Evolutionary conservation across 257 asterid genomes (phyloP).

Genomic region (Lycium barbarum): DNA sequence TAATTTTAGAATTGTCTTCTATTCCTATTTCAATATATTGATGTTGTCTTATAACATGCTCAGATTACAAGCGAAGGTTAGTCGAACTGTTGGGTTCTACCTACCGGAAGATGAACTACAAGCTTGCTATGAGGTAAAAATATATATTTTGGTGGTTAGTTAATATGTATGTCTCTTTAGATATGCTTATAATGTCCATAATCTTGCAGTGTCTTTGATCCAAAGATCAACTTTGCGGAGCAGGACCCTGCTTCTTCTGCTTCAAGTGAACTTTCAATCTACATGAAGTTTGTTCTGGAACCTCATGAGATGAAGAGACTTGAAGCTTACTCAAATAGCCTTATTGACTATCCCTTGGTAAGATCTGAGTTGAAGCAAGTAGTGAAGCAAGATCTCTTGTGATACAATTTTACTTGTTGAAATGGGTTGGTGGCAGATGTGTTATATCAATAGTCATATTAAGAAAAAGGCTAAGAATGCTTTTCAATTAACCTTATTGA

Average conservation of each 20-base stretch:
- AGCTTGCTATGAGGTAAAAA: slow-evolving; percentile 89
- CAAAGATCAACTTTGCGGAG: slow-evolving; percentile 71
- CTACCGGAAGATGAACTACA: slow-evolving; percentile 85
- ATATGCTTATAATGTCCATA: slow-evolving; percentile 38
- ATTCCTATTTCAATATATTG: not conserved
- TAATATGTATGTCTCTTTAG: slow-evolving; percentile 27
- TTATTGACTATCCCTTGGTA: slow-evolving; percentile 71
- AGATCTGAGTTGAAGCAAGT: slow-evolving; percentile 24
- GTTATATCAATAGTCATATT: not conserved
- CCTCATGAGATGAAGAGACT: slow-evolving; percentile 68
- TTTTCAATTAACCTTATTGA: not conserved
- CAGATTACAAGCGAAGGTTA: slow-evolving; percentile 75
- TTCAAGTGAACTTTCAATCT: slow-evolving; percentile 52
- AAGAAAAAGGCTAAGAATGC: not conserved
- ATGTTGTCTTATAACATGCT: slow-evolving; percentile 24
- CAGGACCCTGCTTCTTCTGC: slow-evolving; percentile 47
- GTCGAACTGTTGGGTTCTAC: slow-evolving; percentile 51
- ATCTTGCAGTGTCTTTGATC: slow-evolving; percentile 86
- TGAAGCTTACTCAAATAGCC: slow-evolving; percentile 82
- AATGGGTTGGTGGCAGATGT: not conserved
- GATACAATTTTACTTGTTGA: not conserved
- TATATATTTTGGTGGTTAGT: slow-evolving; percentile 28
- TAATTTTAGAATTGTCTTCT: not conserved
- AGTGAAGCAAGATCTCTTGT: not conserved
- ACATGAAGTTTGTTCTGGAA: slow-evolving; percentile 53